Evolutionary conservation across 257 asterid species (phyloP), one percentile per base, ranked within the genome.

Genomic region (Nicotiana paniculata): DNA sequence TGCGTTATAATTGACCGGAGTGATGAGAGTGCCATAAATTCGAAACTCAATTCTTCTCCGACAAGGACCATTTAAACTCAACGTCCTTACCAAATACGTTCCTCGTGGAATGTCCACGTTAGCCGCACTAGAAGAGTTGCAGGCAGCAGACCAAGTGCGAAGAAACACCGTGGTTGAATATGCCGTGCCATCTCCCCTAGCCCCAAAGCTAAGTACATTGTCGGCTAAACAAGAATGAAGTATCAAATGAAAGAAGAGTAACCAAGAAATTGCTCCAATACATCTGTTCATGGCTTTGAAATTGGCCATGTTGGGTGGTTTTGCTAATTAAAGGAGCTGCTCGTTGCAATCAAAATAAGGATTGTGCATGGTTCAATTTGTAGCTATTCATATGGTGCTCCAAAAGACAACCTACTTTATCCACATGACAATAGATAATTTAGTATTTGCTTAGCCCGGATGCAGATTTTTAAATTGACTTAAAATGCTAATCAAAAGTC

Each of bases 61-160:
- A 81, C 97, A 92, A 11, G 98, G 98, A 0, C 98, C 97, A 1
- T 76, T 78, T n/a, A 93, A 92, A 21, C 83, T 63, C 0, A 91
- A 66, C 0, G 87, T 0, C 78, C 82, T 82, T 1, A 93, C 51
- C 90, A 90, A 46, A 86, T 74, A 92, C 0, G 24, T 85, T 70
- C 96, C 96, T 0, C 88, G 81, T 0, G 97, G 96, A 30, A 92
- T 90, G 28, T 90, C 86, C 2, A 93, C 24, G 24, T 21, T 21
- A 21, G 24, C 24, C 24, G 24, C 24, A 21, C 24, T 21, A 21
- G 24, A 21, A 21, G 24, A 21, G 24, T 21, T 21, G 24, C 24
- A 21, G 24, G 24, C 91, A 1, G 91, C 91, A 81, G 9, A 69
- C 98, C 98, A 92, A 0, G 98, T 81, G 5, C 90, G 85, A 51